These are phyloP conservation scores for Penicillium sp. DNA, from an alignment of 2,329 filamentous ascomycete species.

Conservation along the genomic window DNA sequence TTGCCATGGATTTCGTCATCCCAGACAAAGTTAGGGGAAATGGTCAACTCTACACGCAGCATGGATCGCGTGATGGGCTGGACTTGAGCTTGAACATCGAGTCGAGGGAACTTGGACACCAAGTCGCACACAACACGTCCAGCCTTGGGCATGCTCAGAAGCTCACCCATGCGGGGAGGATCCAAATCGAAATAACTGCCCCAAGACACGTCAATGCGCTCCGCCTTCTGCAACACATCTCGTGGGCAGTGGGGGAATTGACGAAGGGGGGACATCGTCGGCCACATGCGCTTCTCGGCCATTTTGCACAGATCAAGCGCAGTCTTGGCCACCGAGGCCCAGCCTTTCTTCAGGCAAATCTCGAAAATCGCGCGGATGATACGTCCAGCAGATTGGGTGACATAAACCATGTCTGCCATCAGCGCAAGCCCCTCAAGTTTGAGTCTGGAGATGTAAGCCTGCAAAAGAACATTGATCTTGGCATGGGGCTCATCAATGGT, in stretches of 20 bases:
- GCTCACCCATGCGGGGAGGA: conserved; percentile 88
- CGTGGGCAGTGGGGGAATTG: conserved; percentile 76
- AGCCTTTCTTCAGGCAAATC: conserved; percentile 93
- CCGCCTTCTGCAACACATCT: conserved; percentile 83
- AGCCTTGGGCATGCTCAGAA: conserved; percentile 80
- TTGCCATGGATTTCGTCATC: conserved; percentile 78
- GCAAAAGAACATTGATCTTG: conserved; percentile 94
- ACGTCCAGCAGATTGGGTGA: conserved; percentile 93
- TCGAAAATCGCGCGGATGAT: conserved; percentile 93
- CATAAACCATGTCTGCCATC: conserved; percentile 98
- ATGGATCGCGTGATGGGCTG: conserved; percentile 92
- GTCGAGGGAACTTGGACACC: conserved; percentile 82
- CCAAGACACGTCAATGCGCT: conserved; percentile 91
- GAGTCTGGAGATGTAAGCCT: conserved; percentile 90
- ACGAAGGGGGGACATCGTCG: conserved; percentile 89
- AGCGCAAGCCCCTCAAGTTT: conserved; percentile 87
- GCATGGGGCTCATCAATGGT: conserved; percentile 92
- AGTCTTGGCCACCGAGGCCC: conserved; percentile 84
- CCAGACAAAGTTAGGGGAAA: conserved; percentile 93
- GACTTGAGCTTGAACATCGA: conserved; percentile 86
- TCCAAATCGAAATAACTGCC: conserved; percentile 90
- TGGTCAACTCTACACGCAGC: conserved; percentile 78
- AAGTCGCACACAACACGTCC: conserved; percentile 76
- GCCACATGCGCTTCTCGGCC: conserved; percentile 99
- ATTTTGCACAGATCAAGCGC: conserved; percentile 95